Conservation (phyloP, 1,139 yeast species). For the Kurtzmaniella quercitrusa region DNA sequence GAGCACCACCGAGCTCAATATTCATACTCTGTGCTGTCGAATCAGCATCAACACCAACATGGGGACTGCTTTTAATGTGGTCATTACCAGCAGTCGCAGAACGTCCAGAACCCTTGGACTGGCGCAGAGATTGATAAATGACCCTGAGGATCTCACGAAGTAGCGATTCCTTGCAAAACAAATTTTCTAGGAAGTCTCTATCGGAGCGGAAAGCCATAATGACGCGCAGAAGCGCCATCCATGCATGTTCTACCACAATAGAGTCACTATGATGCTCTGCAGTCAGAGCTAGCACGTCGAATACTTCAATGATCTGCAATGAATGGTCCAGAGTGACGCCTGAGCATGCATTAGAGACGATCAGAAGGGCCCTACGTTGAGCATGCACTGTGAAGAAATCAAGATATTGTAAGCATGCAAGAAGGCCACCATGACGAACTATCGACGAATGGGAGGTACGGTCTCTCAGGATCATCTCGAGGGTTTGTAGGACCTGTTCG, state of each 20-base stretch:
- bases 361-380: constrained; percentile 75
- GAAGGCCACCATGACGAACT: constrained; percentile 56
- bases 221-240: constrained; percentile 63
- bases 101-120: background rate
- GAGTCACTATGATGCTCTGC: constrained; percentile 58
- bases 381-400: constrained; percentile 91
- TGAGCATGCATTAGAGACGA: constrained; percentile 72
- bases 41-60: background rate
- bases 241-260: constrained; percentile 62
- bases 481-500: constrained; percentile 81
- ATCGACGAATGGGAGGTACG: constrained; percentile 47
- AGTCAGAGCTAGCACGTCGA: constrained; percentile 59
- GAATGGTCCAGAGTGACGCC: constrained; percentile 40
- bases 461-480: constrained; percentile 62
- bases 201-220: constrained; percentile 48
- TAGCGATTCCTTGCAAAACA: constrained; percentile 26
- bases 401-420: constrained; percentile 65
- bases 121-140: constrained; percentile 10
- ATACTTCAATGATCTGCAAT: constrained; percentile 48
- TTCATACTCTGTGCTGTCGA: background rate
- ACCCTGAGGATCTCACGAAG: constrained; percentile 25
- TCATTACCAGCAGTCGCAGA: background rate
- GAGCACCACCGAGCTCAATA: background rate
- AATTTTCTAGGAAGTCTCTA: constrained; percentile 41
- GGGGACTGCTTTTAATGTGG: background rate